A percentile compares a stretch with the other conserved stretches of the same genome.
Conservation (phyloP, 2,329 filamentous ascomycete species). For the Fusarium ambrosium region DNA sequence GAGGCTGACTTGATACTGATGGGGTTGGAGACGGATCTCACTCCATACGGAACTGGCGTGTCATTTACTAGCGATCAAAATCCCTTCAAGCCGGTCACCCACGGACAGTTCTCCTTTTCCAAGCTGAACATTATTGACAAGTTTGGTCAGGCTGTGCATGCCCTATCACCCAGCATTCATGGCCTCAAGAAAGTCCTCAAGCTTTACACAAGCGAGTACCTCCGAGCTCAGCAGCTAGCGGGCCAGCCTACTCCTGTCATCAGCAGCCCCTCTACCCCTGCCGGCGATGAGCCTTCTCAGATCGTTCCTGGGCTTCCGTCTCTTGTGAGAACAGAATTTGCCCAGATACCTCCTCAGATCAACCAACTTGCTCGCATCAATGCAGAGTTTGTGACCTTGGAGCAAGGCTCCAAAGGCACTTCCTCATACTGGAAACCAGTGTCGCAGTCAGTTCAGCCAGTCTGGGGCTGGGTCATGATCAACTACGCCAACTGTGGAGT, state of each 20-base stretch:
- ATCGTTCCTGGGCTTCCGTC: too few relatives aligned
- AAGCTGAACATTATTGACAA: constrained; percentile 65
- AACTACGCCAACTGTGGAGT: constrained; percentile 58
- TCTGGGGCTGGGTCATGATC: constrained; percentile 58
- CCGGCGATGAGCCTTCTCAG: too few relatives aligned
- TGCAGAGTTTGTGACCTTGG: constrained; percentile 47
- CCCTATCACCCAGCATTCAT: not conserved
- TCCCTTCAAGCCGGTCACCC: constrained; percentile 61
- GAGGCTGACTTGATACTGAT: constrained; percentile 2
- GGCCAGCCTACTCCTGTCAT: too few relatives aligned
- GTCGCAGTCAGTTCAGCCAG: constrained; percentile 36
- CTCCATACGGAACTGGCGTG: constrained; percentile 52
- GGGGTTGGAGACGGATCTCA: constrained; percentile 41
- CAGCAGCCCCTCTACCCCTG: too few relatives aligned
- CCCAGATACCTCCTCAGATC: constrained; percentile 58
- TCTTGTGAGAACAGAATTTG: constrained; percentile 39
- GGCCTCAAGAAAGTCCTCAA: constrained; percentile 22
- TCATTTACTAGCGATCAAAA: constrained; percentile 37
- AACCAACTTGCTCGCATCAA: constrained; percentile 57
- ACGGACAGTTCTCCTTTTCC: constrained; percentile 61
- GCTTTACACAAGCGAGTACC: not conserved
- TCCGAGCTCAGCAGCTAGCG: constrained; percentile 22
- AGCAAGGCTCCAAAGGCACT: too few relatives aligned
- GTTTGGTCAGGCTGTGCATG: constrained; percentile 56
- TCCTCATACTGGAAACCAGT: not conserved